Percentiles rank a stretch among this genome's conserved stretches.
Conservation (phyloP, 257 asterid genomes). For the Petunia axillaris region DNA sequence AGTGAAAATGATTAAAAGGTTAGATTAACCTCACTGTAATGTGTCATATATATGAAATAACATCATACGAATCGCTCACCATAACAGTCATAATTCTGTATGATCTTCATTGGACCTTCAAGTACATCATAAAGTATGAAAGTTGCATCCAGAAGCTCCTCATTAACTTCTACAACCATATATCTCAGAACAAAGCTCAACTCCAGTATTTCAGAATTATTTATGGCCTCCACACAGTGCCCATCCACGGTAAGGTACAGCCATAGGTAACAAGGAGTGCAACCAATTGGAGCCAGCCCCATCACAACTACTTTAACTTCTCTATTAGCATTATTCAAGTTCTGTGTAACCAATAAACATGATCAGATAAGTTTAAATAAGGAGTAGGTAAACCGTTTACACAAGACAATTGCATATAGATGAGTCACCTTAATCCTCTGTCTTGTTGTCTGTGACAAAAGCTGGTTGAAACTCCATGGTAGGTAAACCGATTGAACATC, state of each 20-base stretch:
- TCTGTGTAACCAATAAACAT: conserved; percentile 62
- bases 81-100: conserved; percentile 57
- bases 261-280: conserved; percentile 85
- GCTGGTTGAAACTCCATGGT: conserved; percentile 87
- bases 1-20: conserved; percentile 20
- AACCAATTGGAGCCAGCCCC: conserved; percentile 91
- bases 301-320: conserved; percentile 78
- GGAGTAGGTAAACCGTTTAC: too few species aligned
- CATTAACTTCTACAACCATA: conserved; percentile 61
- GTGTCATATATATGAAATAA: not conserved
- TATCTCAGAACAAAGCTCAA: conserved; percentile 76
- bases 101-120: conserved; percentile 84
- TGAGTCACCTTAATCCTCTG: conserved; percentile 67
- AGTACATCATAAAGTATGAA: conserved; percentile 78
- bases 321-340: conserved; percentile 68
- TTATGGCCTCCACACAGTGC: conserved; percentile 60
- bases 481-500: conserved; percentile 67
- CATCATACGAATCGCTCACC: conserved; percentile 54
- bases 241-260: conserved; percentile 53
- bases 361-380: too few species aligned
- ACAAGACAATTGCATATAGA: too few species aligned
- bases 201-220: conserved; percentile 72
- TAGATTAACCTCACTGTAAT: not conserved
- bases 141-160: conserved; percentile 55
- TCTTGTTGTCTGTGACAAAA: conserved; percentile 65